Evolutionary conservation across 1,139 yeast genomes (phyloP).

Genomic region (Zygoascus sp.): DNA sequence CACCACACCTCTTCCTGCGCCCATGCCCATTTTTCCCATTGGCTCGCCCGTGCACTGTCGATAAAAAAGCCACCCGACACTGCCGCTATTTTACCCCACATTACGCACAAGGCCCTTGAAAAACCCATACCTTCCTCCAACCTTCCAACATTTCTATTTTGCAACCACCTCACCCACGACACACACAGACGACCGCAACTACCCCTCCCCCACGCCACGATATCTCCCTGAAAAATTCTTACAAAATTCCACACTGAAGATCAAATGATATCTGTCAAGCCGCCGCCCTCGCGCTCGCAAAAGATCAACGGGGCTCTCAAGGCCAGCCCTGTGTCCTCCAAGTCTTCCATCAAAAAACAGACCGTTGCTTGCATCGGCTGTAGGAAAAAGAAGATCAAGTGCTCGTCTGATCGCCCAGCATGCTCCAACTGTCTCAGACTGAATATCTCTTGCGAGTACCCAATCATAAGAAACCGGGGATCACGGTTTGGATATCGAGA

Average conservation of each 20-base stretch:
- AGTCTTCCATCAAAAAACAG: slow-evolving; percentile 26
- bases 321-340: background rate
- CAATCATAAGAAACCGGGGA: slow-evolving; percentile 36
- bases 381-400: slow-evolving; percentile 37
- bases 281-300: slow-evolving; percentile 1
- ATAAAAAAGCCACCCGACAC: no score
- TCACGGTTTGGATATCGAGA: slow-evolving; percentile 38
- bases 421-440: slow-evolving; percentile 37
- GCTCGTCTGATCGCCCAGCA: slow-evolving; percentile 39
- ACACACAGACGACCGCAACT: no score
- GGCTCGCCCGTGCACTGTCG: no score
- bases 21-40: no score
- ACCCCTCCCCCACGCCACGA: background rate
- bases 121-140: no score
- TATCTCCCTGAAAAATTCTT: background rate
- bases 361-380: slow-evolving; percentile 38
- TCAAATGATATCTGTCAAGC: slow-evolving; percentile 10
- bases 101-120: no score
- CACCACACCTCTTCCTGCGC: no score
- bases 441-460: slow-evolving; percentile 36
- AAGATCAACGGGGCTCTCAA: background rate
- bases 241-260: background rate
- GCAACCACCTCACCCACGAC: no score
- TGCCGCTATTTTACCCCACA: no score
- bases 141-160: no score